Conservation (phyloP, 2,329 filamentous ascomycete genomes). For the Arthroderma uncinatum region DNA sequence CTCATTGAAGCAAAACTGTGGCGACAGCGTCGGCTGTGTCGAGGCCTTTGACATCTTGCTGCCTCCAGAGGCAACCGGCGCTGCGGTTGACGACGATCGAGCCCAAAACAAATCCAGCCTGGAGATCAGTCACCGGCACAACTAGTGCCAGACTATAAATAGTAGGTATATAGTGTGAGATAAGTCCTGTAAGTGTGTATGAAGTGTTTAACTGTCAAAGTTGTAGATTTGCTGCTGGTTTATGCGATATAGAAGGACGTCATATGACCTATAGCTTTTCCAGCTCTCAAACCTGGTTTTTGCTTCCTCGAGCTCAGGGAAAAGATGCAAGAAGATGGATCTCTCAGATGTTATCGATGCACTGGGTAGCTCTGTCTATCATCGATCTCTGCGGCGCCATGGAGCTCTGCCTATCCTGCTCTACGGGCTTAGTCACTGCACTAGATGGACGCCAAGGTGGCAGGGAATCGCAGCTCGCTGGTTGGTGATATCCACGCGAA, state of each 20-base stretch:
- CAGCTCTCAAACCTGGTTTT: not conserved
- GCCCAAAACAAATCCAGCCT: conserved; percentile 36
- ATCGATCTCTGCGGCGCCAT: not conserved
- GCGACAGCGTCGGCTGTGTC: conserved; percentile 49
- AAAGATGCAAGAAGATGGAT: not conserved
- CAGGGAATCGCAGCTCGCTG: conserved; percentile 2
- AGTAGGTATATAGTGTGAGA: not conserved
- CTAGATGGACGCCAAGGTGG: not conserved
- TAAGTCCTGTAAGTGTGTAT: not conserved
- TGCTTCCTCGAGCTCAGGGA: not conserved
- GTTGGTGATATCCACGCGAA: conserved; percentile 5
- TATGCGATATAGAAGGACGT: not conserved
- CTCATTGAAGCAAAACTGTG: conserved; percentile 68
- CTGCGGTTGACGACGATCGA: conserved; percentile 16
- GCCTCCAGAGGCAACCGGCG: conserved; percentile 15
- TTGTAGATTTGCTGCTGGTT: not conserved
- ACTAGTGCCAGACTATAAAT: not conserved
- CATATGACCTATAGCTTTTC: not conserved
- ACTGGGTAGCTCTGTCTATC: not conserved
- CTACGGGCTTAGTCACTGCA: not conserved
- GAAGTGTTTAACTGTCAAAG: not conserved
- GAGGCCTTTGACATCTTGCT: conserved; percentile 30
- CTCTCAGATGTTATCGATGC: not conserved
- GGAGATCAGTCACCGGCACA: conserved; percentile 12
- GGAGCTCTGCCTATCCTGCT: no score